Base-by-base conservation (phyloP, 1,139 yeast species). In the Lodderomyces margitis region DNA sequence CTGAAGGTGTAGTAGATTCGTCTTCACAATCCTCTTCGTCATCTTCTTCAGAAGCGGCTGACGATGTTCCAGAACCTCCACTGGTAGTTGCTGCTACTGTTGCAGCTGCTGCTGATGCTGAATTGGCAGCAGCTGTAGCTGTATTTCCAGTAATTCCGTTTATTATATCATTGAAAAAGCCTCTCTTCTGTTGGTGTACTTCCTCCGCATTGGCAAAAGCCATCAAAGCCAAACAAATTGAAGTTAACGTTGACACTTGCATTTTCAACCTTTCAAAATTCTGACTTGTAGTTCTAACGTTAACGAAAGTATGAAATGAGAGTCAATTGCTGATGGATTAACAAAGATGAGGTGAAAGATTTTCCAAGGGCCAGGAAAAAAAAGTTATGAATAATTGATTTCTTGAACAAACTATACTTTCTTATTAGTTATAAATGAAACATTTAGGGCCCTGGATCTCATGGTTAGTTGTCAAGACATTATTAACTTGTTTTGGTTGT, bases 51-150 rank as follows among this genome's bases (percentile, higher is more conserved):
- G 41, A 32, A 33, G 49, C 38, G 14, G 42, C 40, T 20, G 42
- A 43, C 23, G 34, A 24, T 15, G 30, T 14, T 21, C 7, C 8
- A 12, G 34, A 20, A 12, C 28, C 23, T 21, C 20, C 21, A 3
- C 14, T 20, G 14, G 39, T 25, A 12, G 46, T 41, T 11, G 44
- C 43, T 10, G 45, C 45, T 10, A 48, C 42, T 8, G 40, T 40
- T n/a, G 47, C 30, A 4, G 41, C 36, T 15, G 47, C 40, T 17
- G 48, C 30, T 10, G 39, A 37, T 24, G 50, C 44, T 27, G 48
- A 43, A 3, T 51, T 44, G 17, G 47, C 38, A 10, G 45, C 38
- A 9, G 50, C 49, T 10, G 51, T 43, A 8, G 53, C 41, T n/a
- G 46, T 36, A 25, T 35, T 23, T 37, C 39, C 41, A 8, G 34